Conservation (phyloP, 768 basidiomycete species). For the Porpolomopsis calyptriformis region DNA sequence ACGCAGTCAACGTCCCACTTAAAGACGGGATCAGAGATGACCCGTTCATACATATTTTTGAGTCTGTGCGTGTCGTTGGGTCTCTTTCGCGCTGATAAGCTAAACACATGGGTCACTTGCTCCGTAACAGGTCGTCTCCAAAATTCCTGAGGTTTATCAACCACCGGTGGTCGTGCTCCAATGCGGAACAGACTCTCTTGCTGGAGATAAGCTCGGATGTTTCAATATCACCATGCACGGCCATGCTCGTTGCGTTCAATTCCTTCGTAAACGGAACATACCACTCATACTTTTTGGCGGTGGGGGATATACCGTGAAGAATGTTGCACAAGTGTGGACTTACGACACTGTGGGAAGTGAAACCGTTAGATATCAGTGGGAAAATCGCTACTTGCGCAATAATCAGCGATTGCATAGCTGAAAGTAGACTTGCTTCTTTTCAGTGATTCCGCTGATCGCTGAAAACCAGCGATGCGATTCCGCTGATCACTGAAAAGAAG, state of each 20-base stretch:
- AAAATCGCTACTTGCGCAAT: neutral
- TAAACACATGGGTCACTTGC: too few relatives aligned
- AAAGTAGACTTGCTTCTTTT: neutral
- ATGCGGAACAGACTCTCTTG: constrained; percentile 94
- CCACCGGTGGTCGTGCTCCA: constrained; percentile 94
- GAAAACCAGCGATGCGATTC: neutral
- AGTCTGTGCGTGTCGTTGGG: constrained; percentile 54
- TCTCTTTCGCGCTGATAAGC: too few relatives aligned
- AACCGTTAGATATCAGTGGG: neutral
- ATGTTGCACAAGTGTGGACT: constrained; percentile 27
- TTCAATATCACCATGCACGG: constrained; percentile 97
- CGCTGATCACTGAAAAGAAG: neutral
- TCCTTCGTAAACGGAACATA: constrained; percentile 92
- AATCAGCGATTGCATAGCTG: neutral
- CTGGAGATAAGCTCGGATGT: constrained; percentile 92
- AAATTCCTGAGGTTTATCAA: constrained; percentile 90
- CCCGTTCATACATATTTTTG: constrained; percentile 89
- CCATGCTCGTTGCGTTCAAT: constrained; percentile 94
- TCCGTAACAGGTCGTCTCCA: constrained; percentile 78
- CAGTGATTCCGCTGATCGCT: neutral
- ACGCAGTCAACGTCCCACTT: constrained; percentile 89
- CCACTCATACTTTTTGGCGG: constrained; percentile 92
- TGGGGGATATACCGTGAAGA: constrained; percentile 97
- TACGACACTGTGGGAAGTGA: neutral
- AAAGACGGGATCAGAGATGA: constrained; percentile 94